Evolutionary conservation across 2,329 filamentous ascomycete species (phyloP).

Genomic region (Dactylellina drechsleri): DNA sequence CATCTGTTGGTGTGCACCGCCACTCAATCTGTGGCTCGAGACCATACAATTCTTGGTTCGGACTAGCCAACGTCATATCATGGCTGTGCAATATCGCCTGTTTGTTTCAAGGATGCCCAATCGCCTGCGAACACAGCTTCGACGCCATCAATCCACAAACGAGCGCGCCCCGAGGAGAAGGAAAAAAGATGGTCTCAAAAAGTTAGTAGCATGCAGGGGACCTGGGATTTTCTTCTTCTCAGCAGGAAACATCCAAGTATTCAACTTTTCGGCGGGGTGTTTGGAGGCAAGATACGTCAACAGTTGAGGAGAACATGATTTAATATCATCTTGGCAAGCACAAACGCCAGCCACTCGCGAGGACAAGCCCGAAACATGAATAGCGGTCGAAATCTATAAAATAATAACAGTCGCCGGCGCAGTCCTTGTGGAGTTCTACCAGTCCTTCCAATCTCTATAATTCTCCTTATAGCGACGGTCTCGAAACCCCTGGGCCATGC

Average conservation of each 20-base stretch:
- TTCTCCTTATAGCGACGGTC: background rate
- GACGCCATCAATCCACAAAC: background rate
- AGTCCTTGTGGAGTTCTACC: no score
- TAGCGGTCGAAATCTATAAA: background rate
- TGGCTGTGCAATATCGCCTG: slow-evolving; percentile 1
- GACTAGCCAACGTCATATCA: slow-evolving; percentile 10
- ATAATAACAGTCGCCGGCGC: no score
- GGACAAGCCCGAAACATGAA: background rate
- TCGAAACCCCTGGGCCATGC: background rate
- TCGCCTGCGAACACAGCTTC: slow-evolving; percentile 26
- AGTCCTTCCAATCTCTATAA: background rate
- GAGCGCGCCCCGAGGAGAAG: no score
- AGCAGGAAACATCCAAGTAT: slow-evolving; percentile 1
- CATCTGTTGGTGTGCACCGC: no score
- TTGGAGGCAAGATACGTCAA: slow-evolving; percentile 2
- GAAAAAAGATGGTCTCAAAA: no score
- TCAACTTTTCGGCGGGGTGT: background rate
- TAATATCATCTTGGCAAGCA: slow-evolving; percentile 18
- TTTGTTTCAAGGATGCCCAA: slow-evolving; percentile 9
- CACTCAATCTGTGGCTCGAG: no score
- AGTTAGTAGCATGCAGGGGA: no score
- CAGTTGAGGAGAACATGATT: slow-evolving; percentile 1
- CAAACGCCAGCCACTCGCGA: slow-evolving; percentile 17
- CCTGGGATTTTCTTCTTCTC: no score
- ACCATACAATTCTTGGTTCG: no score